Base-by-base conservation (phyloP, 139 green algal species). In the Pleodorina starrii region DNA sequence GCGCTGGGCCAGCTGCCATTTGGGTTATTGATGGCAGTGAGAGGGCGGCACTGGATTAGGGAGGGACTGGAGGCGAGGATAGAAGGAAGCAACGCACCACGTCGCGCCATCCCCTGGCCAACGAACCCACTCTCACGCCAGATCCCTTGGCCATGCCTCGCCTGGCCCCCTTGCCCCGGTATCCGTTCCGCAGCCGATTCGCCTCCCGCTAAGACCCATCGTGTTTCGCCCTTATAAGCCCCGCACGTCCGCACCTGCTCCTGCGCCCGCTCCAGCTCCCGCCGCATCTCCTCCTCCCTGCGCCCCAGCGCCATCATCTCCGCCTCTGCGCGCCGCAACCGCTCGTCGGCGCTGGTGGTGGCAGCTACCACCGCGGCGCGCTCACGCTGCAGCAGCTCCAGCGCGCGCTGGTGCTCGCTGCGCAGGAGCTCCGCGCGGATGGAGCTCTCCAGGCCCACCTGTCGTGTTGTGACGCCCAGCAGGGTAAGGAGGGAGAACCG, bases 361-460 rank as follows among this genome's bases (percentile, higher is more conserved):
- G 66, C 50, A 0, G 71, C 69, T 4, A 43, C 11, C 50, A 82
- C 69, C 7, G 84, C 69, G 6, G 71, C 69, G 3, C 50, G 35
- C 69, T 89, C 84, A 6, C 69, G 68, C 69, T 89, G 84, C 38
- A 89, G 25, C 25, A 89, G 71, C 48, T 89, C 84, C 69, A 89
- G 69, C 29, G 84, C 84, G 46, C 84, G 84, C 69, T 89, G 84
- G 25, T 89, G 84, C 69, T 89, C 84, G 6, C 5, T 43, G 38
- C 84, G 84, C 21, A 89, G 46, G n/a, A 88, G 59, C 32, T 79
- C 82, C 38, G 66, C 63, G 11, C 82, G 63, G 10, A 42, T 23
- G 5, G 63, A 50, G 63, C 66, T 51, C 82, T 80, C 40, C 2
- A 54, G 43, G n/a, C 38, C 44, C 4, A 88, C 66, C 82, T 88